Base-by-base conservation (phyloP, 1,139 yeast species). In the Pichiaceae sp. region DNA sequence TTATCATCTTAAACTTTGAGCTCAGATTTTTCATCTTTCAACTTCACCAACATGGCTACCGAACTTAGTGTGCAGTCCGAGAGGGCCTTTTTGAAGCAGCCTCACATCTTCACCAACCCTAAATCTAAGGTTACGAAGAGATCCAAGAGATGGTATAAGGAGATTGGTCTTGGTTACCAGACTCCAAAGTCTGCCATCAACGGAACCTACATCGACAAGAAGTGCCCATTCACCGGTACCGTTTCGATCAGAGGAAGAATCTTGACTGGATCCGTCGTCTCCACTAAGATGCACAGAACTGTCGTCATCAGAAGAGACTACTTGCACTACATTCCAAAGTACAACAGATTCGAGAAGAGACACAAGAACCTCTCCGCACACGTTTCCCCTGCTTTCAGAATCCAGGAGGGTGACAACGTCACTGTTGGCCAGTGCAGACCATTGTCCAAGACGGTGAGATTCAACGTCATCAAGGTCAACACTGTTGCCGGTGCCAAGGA, bases 41-140 rank as follows among this genome's bases (percentile, higher is more conserved):
- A 7, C 8, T n/a, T 9, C n/a, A 28, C 14, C 43, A 47, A 75
- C 75, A 91, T 91, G 97, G 94, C 97, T 70, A 84, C 97, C 72
- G 99, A 91, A 83, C 87, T 91, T 78, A 87, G 96, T 71, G 99
- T 93, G 76, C 99, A 91, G 83, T 84, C 96, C 68, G 98, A 93
- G 81, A 91, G 95, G 78, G 98, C 98, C 85, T 91, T 82, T 96
- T 98, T 91, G 83, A 93, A 91, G 97, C 98, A 91, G 85, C 97
- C 97, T 68, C 98, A 93, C 80, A 89, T 93, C 80, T 93, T 91
- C 94, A 89, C 89, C 77, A 91, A 93, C 93, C 87, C 97, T 80
- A 93, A 93, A 86, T 82, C 96, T 62, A 87, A 84, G 87, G 95
- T 93, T 70, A 80, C 78, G 87, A 86, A 85, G 75, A 83, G 89